Evolutionary conservation across 1,139 yeast species (phyloP).

Genomic region (Yamadazyma spencermartinsiae): DNA sequence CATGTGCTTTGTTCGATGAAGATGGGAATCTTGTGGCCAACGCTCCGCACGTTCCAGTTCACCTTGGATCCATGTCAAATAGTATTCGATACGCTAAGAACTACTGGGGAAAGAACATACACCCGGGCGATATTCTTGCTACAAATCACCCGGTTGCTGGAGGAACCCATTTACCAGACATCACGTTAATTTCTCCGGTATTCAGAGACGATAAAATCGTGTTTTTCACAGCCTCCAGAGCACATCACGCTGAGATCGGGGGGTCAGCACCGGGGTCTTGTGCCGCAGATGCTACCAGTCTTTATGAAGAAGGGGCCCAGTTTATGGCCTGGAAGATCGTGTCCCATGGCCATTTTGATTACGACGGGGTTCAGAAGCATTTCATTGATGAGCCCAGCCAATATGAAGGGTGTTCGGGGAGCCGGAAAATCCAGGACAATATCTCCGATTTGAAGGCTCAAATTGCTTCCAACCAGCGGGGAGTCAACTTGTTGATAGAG

Average conservation of each 20-base stretch:
- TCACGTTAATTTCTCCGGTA: constrained; percentile 72
- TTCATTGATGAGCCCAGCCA: constrained; percentile 41
- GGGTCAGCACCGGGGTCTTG: constrained; percentile 45
- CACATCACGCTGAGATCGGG: constrained; percentile 49
- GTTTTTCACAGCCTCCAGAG: constrained; percentile 46
- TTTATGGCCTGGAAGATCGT: constrained; percentile 39
- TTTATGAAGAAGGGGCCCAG: constrained; percentile 45
- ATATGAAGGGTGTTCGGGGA: constrained; percentile 45
- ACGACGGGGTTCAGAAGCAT: constrained; percentile 35
- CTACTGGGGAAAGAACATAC: constrained; percentile 57
- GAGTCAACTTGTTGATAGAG: constrained; percentile 48
- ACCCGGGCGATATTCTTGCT: constrained; percentile 72
- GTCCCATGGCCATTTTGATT: constrained; percentile 37
- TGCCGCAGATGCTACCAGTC: constrained; percentile 44
- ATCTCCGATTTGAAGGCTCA: constrained; percentile 64
- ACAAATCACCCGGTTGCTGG: constrained; percentile 80
- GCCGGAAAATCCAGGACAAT: constrained; percentile 41
- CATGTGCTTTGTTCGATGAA: constrained; percentile 76
- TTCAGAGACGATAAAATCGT: constrained; percentile 30
- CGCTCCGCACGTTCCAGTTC: constrained; percentile 88
- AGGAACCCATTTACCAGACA: constrained; percentile 81
- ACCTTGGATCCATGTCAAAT: constrained; percentile 81
- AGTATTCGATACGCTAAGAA: constrained; percentile 67
- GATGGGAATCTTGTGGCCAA: constrained; percentile 78
- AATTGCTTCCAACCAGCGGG: constrained; percentile 64